Percentiles rank a stretch among this genome's conserved stretches.
phyloP scores from a whole-genome alignment of 305 asterid genomes.

The Fraxinus nigra region DNA sequence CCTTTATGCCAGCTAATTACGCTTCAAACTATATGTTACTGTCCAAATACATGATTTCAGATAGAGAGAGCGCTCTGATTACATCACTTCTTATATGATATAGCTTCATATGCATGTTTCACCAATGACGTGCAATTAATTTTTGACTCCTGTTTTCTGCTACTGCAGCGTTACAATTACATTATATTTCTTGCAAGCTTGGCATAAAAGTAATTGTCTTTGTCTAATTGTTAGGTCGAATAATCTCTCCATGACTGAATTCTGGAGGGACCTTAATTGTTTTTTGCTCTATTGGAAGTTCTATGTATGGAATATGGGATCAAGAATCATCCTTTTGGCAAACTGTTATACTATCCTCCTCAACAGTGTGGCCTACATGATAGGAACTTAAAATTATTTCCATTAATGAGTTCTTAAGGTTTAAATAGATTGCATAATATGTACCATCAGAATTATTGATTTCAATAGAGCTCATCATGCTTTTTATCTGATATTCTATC shows the following conservation, averaged over 20 bases:
- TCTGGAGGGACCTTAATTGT: neutral
- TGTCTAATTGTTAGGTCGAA: neutral
- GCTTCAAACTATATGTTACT: constrained; percentile 3
- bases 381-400: neutral
- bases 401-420: neutral
- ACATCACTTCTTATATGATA: neutral
- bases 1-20: constrained; percentile 5
- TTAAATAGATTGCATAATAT: neutral
- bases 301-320: neutral
- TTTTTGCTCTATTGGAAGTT: neutral
- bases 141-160: neutral
- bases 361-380: neutral
- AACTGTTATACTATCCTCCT: neutral
- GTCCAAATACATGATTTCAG: constrained; percentile 3
- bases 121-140: neutral
- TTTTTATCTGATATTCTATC: neutral
- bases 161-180: neutral
- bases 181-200: constrained; percentile 1
- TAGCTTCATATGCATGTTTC: neutral
- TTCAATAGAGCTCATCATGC: neutral
- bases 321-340: neutral
- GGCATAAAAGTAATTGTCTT: neutral
- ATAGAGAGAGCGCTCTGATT: constrained; percentile 11
- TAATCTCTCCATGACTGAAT: constrained; percentile 5
- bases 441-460: neutral